Base-by-base conservation (phyloP, 1,284 basidiomycete species). In the Trametes pubescens region DNA sequence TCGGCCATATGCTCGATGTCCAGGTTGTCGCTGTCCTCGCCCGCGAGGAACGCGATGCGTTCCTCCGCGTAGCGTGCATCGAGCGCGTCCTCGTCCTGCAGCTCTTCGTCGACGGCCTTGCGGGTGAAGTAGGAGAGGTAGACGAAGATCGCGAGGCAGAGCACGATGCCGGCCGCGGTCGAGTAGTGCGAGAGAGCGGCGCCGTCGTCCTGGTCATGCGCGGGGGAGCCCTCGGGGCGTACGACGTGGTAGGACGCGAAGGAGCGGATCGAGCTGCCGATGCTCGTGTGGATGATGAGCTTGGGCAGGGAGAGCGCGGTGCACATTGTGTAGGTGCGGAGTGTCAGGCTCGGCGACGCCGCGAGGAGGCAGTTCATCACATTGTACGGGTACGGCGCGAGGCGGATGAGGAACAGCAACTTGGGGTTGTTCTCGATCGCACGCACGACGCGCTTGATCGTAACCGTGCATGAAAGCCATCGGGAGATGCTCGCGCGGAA, bases 281-380 rank as follows among this genome's bases (percentile, higher is more conserved):
- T 82, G 65, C 85, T 90, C 26, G 92, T 93, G 80, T 95, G 94
- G 59, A 95, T 85, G 76, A 94, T 88, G 69, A 95, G 86, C 77
- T 95, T 95, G 83, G 92, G 88, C 59, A 95, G 83, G 40, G 91
- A 92, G 35, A 94, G 82, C 6, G 89, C 93, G 9, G 93, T 95
- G 79, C 92, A 94, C 52, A 85, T 73, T 32, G 87, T 85, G 78
- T 94, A 95, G 11, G 92, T 94, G 66, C 83, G 83, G 70, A 95
- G 81, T 11, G 87, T 90, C 68, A 95, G 84, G n/a, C 89, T 88
- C n/a, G 90, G 89, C 14, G 92, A 88, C n/a, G 92, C 91, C 2
- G 93, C 93, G 38, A 95, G 85, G 48, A 95, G 85, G 71, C 91
- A 93, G 79, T 95, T 95, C 89, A 95, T 93, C 72, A 95, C 89